Base-by-base conservation (phyloP, 306 rosid species). In the Begonia fuchsioides region DNA sequence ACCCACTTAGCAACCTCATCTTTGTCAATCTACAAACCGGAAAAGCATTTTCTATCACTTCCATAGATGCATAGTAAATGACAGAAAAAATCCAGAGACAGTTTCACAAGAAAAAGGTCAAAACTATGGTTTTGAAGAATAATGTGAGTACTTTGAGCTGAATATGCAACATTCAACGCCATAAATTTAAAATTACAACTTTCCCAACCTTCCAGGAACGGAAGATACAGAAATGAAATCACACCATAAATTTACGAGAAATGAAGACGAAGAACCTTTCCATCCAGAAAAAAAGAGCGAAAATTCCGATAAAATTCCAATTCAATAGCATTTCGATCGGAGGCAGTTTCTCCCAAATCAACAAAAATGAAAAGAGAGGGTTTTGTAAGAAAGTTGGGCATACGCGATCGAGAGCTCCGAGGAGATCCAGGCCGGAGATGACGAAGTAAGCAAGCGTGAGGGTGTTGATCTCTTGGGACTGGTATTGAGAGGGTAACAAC, bases 361-460 rank as follows among this genome's bases (percentile, higher is more conserved):
- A 15, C 5, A 16, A 46, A 35, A 44, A n/a, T 47, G 43, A 54
- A 32, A 19, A 11, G n/a, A 41, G 1, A 13, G 12, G 6, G 15
- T 15, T 13, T 32, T 18, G 10, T 15, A 26, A 1, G 47, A 19
- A 48, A 54, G 16, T 15, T 35, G 41, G 13, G 39, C 38, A 38
- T 66, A 83, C 93, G n/a, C 53, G 52, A 50, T 70, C 68, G 49
- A 81, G 73, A 41, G 81, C 40, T 40, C 55, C 65, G 60, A 82
- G 87, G 53, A 92, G 75, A 61, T 85, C 81, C 19, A 92, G 81
- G 52, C 87, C 78, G 49, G 94, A 77, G 76, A 92, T 65, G 49
- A 82, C 75, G 11, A 92, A 92, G 86, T 77, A 79, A 52, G 98
- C 96, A 52, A 85, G 86, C 45, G 98, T 92, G 70, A 85, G 87